Evolutionary conservation across 2,329 filamentous ascomycete species (phyloP).

Genomic region (Paecilomyces fulvus): DNA sequence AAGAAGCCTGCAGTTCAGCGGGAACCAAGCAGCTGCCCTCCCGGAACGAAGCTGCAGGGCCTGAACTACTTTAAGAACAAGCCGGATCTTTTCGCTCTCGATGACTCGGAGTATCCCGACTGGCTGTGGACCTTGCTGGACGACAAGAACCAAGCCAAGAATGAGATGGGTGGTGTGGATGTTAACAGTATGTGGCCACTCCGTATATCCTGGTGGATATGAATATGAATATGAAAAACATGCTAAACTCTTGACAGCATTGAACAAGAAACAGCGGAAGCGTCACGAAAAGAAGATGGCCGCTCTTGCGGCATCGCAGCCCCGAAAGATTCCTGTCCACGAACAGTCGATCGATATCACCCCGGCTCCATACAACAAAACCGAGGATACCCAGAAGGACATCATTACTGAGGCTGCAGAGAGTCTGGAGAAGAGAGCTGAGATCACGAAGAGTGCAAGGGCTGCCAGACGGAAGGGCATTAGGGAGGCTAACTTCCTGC

Average conservation of each 20-base stretch:
- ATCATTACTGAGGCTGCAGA: conserved; percentile 24
- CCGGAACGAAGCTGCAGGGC: conserved; percentile 33
- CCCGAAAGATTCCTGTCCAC: conserved; percentile 36
- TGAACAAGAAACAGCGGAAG: conserved; percentile 42
- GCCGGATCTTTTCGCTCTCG: conserved; percentile 34
- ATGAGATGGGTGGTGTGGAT: conserved; percentile 29
- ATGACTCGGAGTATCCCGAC: conserved; percentile 41
- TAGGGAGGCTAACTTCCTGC: conserved; percentile 41
- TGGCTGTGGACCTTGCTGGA: conserved; percentile 41
- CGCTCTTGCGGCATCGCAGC: conserved; percentile 28
- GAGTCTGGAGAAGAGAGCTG: conserved; percentile 28
- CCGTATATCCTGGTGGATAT: conserved; percentile 1
- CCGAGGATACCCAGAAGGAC: conserved; percentile 12
- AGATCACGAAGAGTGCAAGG: conserved; percentile 38
- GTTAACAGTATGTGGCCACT: conserved; percentile 25
- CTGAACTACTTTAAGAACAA: conserved; percentile 42
- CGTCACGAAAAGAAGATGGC: conserved; percentile 40
- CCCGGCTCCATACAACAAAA: conserved; percentile 26
- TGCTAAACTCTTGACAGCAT: conserved; percentile 20
- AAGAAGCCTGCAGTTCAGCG: conserved; percentile 19
- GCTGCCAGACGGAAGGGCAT: conserved; percentile 38
- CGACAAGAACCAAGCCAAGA: conserved; percentile 22
- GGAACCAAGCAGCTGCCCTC: conserved; percentile 29
- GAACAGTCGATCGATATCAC: conserved; percentile 39
- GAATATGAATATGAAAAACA: neutral